Percentiles rank a stretch among this genome's conserved stretches.
Conservation (phyloP, 106 monocot species). For the Dendrobium nobile region DNA sequence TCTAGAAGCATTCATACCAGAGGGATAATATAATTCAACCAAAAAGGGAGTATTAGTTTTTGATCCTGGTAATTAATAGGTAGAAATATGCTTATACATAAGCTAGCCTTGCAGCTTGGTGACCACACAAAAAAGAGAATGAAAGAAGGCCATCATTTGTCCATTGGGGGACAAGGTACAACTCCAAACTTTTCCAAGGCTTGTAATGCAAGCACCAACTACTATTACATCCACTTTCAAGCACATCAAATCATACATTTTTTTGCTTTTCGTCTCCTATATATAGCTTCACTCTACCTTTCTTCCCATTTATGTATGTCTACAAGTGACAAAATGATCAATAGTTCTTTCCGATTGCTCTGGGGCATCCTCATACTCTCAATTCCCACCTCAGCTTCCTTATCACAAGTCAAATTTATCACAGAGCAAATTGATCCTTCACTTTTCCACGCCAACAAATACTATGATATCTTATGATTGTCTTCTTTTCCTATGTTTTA, state of each 20-base stretch:
- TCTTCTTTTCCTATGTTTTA: conserved; percentile 2
- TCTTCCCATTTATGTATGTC: neutral
- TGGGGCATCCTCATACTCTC: neutral
- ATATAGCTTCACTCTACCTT: neutral
- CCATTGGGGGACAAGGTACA: neutral
- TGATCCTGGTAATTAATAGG: too few relatives aligned
- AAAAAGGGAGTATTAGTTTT: too few relatives aligned
- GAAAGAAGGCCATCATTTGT: neutral
- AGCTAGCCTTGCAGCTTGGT: too few relatives aligned
- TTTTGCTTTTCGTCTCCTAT: neutral
- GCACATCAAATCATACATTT: neutral
- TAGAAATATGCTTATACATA: too few relatives aligned
- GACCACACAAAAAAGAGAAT: too few relatives aligned
- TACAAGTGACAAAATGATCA: neutral
- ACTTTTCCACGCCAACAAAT: neutral
- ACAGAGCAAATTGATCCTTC: neutral
- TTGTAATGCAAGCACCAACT: conserved; percentile 4
- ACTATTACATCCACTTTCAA: neutral
- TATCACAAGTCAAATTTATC: neutral
- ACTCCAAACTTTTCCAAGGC: neutral
- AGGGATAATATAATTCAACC: too few relatives aligned
- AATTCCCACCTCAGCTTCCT: neutral
- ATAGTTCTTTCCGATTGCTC: neutral
- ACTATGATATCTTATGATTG: neutral
- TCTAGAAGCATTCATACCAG: too few relatives aligned